Evolutionary conservation across 371 early-diverging fungal species (phyloP).

Genomic region (Mortierella sp.): DNA sequence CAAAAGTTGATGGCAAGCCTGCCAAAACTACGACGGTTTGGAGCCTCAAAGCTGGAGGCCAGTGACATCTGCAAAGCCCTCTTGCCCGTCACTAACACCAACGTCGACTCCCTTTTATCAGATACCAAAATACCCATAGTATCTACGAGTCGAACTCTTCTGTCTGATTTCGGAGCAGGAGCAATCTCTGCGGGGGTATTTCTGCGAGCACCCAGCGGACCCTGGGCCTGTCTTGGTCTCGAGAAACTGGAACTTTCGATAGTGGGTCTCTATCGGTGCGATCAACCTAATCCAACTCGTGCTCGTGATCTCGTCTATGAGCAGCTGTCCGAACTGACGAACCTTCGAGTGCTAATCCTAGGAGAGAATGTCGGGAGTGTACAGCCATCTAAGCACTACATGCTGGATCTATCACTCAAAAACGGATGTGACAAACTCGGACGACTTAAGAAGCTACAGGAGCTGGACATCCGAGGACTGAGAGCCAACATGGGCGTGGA

Average conservation of each 20-base stretch:
- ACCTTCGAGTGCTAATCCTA: conserved; percentile 4
- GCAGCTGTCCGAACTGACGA: conserved; percentile 3
- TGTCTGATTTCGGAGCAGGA: no score
- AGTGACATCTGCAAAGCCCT: background rate
- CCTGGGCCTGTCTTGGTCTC: conserved; percentile 21
- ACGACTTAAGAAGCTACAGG: conserved; percentile 3
- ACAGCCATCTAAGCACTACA: background rate
- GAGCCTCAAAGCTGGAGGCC: conserved; percentile 2
- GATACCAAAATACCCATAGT: background rate
- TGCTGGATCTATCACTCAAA: conserved; percentile 7
- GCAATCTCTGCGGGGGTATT: background rate
- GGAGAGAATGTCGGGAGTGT: background rate
- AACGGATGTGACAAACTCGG: conserved; percentile 2
- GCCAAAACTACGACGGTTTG: conserved; percentile 9
- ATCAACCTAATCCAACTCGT: background rate
- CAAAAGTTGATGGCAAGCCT: background rate
- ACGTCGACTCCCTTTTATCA: background rate
- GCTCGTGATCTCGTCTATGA: conserved; percentile 3
- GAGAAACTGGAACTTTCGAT: conserved; percentile 17
- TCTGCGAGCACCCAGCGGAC: background rate
- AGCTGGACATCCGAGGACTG: conserved; percentile 4
- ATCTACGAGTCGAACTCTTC: background rate
- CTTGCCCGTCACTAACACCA: background rate
- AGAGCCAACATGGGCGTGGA: background rate
- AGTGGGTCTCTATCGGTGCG: background rate